Evolutionary conservation across 1,139 yeast species (phyloP), one percentile per base, ranked within the genome.

Genomic region (Geotrichum histeridarum): DNA sequence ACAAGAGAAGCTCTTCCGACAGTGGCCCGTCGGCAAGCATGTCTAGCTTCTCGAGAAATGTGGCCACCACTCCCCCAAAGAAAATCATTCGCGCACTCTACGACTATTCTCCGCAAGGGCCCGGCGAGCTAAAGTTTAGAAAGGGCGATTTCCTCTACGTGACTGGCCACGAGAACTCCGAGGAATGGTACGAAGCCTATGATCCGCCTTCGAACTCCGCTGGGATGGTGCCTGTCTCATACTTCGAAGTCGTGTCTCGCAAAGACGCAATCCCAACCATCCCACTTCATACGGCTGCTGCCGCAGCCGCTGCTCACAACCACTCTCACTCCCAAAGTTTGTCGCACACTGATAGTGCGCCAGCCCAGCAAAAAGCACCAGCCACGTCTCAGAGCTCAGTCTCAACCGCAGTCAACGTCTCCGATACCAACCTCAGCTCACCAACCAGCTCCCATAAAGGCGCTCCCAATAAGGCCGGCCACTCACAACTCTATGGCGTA

Each of bases 121-220:
- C 90, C 0, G 91, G 89, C 32, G 98, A 93, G 67, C 76, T 93
- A 44, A 77, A 81, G 47, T 93, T 93, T 67, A 65, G 69, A 50
- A 82, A 83, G 63, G 97, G 97, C 30, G 97, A 91, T 66, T 90
- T 90, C 66, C 87, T 91, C 69, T 91, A 89, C 65, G 94, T 93
- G 5, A 74, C 83, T 22, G 78, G 79, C 48, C 80, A 79, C 57
- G 86, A 82, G 61, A 75, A 77, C 49, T 82, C 78, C 55, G 72
- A 77, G 46, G 88, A 86, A 49, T 89, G 95, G 93, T 88, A 82
- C 64, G 93, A 89, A 64, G 98, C 96, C 3, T 82, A 83, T 53
- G 91, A 91, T 68, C 98, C 98, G n/a, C 81, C 87, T 57, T 80
- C 86, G 14, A 82, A 84, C 61, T 72, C 78, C 33, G 78, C 80